Percentiles rank a stretch among this genome's conserved stretches.
Evolutionary conservation across 306 rosid species (phyloP).

Genomic region (Lablab purpureus): DNA sequence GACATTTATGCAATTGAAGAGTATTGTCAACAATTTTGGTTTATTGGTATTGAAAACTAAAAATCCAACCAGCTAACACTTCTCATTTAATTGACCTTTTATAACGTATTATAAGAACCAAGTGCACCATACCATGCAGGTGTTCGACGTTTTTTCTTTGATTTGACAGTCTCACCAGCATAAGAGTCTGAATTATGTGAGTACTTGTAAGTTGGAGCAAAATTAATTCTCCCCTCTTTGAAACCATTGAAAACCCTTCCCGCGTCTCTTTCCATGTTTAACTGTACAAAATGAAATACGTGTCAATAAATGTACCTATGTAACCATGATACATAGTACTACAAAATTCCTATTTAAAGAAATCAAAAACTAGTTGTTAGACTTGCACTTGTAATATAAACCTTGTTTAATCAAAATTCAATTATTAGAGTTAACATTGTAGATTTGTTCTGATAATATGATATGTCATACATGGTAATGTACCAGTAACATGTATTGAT

Average conservation of each 20-base stretch:
- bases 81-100: not conserved
- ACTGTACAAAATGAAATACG: conserved; percentile 48
- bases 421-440: not conserved
- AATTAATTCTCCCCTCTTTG: conserved; percentile 68
- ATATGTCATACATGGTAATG: not conserved
- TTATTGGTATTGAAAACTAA: not conserved
- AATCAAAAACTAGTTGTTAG: not conserved
- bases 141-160: conserved; percentile 89
- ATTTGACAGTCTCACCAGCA: conserved; percentile 81
- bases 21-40: conserved; percentile 7
- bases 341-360: not conserved
- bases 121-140: conserved; percentile 80
- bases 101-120: not conserved
- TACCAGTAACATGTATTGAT: not conserved
- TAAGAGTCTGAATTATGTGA: conserved; percentile 84
- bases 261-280: conserved; percentile 83
- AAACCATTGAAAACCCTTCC: conserved; percentile 80
- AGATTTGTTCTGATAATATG: not conserved
- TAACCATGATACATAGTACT: not conserved
- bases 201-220: conserved; percentile 91
- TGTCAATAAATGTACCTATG: conserved; percentile 17
- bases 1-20: conserved; percentile 31
- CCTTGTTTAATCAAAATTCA: not conserved
- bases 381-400: not conserved
- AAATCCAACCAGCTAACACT: not conserved